Percentiles rank a stretch among this genome's conserved stretches.
These are phyloP conservation scores for Calonectria pauciramosa DNA, from an alignment of 2,329 filamentous ascomycete species.

Conservation along the genomic window DNA sequence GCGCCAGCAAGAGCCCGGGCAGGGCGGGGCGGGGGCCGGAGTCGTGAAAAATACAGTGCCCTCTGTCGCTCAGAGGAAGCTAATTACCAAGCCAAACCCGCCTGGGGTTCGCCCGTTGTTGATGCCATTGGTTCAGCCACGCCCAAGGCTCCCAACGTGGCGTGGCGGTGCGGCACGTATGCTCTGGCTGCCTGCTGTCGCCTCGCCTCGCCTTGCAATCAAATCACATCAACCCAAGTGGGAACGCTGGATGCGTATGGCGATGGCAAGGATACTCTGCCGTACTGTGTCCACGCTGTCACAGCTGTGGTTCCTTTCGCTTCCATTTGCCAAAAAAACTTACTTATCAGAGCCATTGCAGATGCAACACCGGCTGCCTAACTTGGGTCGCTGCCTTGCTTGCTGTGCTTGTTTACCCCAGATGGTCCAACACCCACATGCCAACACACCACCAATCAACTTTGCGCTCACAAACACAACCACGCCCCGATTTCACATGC, in stretches of 20 bases:
- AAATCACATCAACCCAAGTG: constrained; percentile 12
- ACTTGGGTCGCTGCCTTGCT: background rate
- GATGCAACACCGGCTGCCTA: background rate
- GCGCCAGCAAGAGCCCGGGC: constrained; percentile 15
- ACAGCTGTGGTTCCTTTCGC: background rate
- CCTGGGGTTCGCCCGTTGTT: constrained; percentile 8
- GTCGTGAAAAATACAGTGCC: background rate
- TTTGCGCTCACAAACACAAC: background rate
- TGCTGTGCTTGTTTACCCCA: background rate
- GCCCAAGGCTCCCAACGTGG: constrained; percentile 8
- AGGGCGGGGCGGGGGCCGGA: constrained; percentile 10
- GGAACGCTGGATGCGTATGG: background rate
- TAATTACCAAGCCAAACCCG: constrained; percentile 27
- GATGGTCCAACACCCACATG: background rate
- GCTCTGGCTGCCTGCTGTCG: constrained; percentile 17
- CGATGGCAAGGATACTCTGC: background rate
- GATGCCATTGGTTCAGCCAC: constrained; percentile 25
- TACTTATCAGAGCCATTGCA: background rate
- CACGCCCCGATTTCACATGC: background rate
- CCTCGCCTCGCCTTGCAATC: background rate
- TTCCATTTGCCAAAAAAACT: background rate
- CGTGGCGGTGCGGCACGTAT: constrained; percentile 26
- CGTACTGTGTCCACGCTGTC: constrained; percentile 5
- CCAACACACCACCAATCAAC: background rate
- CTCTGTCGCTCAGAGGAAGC: constrained; percentile 16